Evolutionary conservation across 2,329 filamentous ascomycete genomes (phyloP).

Genomic region (Cladosporium sp.): DNA sequence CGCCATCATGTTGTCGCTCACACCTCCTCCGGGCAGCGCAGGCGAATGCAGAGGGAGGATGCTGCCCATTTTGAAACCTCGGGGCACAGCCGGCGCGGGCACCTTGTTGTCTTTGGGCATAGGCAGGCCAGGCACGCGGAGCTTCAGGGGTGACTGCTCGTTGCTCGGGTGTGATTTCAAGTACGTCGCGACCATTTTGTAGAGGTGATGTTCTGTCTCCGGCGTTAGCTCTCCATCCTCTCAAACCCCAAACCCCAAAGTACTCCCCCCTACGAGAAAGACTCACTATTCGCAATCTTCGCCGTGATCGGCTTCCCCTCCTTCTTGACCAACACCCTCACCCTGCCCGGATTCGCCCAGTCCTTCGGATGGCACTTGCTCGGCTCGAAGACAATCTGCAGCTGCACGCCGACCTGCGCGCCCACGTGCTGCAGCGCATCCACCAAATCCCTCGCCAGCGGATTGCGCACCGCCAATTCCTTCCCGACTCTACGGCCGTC

Average conservation of each 20-base stretch:
- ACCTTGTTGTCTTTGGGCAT: slow-evolving; percentile 50
- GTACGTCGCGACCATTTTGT: slow-evolving; percentile 70
- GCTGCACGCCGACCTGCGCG: slow-evolving; percentile 32
- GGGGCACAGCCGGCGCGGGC: slow-evolving; percentile 61
- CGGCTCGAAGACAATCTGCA: slow-evolving; percentile 74
- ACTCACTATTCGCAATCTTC: slow-evolving; percentile 59
- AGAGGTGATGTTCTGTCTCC: slow-evolving; percentile 74
- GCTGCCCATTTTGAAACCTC: slow-evolving; percentile 84
- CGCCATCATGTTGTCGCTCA: slow-evolving; percentile 89
- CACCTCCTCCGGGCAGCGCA: slow-evolving; percentile 84
- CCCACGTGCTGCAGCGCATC: slow-evolving; percentile 68
- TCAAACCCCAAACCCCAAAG: not conserved
- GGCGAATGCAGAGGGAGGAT: slow-evolving; percentile 83
- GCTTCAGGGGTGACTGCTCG: slow-evolving; percentile 61
- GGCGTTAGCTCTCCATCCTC: not conserved
- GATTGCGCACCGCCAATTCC: slow-evolving; percentile 70
- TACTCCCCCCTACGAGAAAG: not conserved
- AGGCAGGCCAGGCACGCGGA: slow-evolving; percentile 68
- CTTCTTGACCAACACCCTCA: slow-evolving; percentile 69
- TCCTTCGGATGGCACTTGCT: slow-evolving; percentile 92
- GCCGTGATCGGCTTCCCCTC: slow-evolving; percentile 45
- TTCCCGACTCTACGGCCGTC: slow-evolving; percentile 74
- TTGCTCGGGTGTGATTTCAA: slow-evolving; percentile 73
- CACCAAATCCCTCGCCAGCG: slow-evolving; percentile 81
- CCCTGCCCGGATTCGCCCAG: slow-evolving; percentile 92